Evolutionary conservation across 2,329 filamentous ascomycete genomes (phyloP), one percentile per base, ranked within the genome.

Genomic region (Fonsecaea pedrosoi): DNA sequence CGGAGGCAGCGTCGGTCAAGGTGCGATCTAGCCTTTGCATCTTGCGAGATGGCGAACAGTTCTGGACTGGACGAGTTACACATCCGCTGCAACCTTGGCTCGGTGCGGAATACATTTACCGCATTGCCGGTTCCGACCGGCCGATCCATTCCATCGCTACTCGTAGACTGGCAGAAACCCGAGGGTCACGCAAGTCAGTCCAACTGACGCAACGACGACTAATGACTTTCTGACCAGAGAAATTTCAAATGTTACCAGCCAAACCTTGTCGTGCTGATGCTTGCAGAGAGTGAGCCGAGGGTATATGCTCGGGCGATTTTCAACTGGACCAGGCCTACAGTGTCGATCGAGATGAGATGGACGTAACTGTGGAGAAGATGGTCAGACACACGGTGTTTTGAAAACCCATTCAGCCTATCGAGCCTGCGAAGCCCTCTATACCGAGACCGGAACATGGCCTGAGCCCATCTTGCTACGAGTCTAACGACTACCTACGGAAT

Each of bases 221-320:
- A 34, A 30, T 45, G 57, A 45, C 13, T 32, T 32, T 25, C 25
- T 25, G 25, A 25, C 25, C 38, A 32, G 38, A 8, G 32, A 25
- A 18, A 25, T 2, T 2, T 30, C 38, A 34, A 34, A 15, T 30
- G 13, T 48, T 12, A 50, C 37, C 32, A 61, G 58, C 25, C n/a
- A 54, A 12, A 25, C 45, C 59, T 38, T 53, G 59, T 32, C 53
- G 48, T 37, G 60, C 50, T 55, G 60, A 56, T 56, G 25, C 25
- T 25, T 42, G 35, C 35, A 38, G 37, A 34, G 48, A 25, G 45
- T 56, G 25, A 53, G 45, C 59, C 60, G 60, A 62, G 60, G 60
- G 50, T n/a, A 56, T 37, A 56, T 48, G 7, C 60, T 56, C 60
- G 60, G 60, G 37, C 34, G 48, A 54, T 53, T 54, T 25, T 25